Conservation (phyloP, 2,329 filamentous ascomycete species). For the Lizonia empirigonia region DNA sequence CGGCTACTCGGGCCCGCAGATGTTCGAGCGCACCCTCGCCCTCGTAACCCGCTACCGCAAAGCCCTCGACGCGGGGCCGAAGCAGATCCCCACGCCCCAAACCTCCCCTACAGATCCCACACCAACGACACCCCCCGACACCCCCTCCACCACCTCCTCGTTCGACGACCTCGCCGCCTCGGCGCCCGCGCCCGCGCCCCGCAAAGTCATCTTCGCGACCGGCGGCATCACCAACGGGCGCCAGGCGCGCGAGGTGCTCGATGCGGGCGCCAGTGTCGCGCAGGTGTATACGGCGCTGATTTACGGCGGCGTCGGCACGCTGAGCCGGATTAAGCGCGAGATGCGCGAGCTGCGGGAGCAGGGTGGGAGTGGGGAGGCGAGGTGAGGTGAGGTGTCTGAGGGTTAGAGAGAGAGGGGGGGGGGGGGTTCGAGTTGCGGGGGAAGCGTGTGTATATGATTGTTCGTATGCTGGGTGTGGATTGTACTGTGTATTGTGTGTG, state of each 20-base stretch:
- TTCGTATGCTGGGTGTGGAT: too few species aligned
- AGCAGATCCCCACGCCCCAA: constrained; percentile 20
- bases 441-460: too few species aligned
- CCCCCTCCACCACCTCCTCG: constrained; percentile 30
- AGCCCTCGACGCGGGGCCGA: constrained; percentile 54
- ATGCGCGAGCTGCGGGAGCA: constrained; percentile 55
- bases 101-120: constrained; percentile 18
- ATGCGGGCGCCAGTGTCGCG: constrained; percentile 86
- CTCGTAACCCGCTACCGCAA: constrained; percentile 79
- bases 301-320: constrained; percentile 67
- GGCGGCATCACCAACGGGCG: constrained; percentile 90
- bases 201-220: constrained; percentile 89
- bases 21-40: constrained; percentile 79
- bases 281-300: constrained; percentile 86
- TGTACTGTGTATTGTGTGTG: too few species aligned
- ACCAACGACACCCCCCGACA: constrained; percentile 27
- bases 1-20: constrained; percentile 87
- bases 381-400: background rate
- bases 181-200: constrained; percentile 41
- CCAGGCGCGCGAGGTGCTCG: constrained; percentile 79
- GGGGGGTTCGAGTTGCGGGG: too few species aligned
- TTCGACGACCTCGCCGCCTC: constrained; percentile 40
- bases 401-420: too few species aligned
- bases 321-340: constrained; percentile 59
- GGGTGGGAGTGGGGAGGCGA: background rate